Evolutionary conservation across 768 basidiomycete species (phyloP).

Genomic region (Phylloporus scabripes): DNA sequence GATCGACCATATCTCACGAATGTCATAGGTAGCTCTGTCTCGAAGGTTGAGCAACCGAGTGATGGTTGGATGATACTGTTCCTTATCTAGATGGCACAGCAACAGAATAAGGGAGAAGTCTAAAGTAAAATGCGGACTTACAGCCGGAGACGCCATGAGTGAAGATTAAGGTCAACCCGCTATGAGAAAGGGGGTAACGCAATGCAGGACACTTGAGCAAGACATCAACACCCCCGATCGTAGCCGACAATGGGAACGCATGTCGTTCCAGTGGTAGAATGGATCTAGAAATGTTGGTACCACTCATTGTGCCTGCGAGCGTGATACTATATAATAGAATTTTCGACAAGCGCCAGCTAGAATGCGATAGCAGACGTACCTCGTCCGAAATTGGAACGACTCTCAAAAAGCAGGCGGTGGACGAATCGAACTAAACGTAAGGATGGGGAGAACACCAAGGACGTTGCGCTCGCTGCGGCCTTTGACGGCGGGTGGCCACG

Average conservation of each 20-base stretch:
- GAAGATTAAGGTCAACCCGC: constrained; percentile 24
- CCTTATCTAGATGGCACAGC: constrained; percentile 19
- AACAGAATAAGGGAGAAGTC: not conserved
- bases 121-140: constrained; percentile 6
- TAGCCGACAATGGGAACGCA: constrained; percentile 12
- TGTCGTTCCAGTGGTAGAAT: constrained; percentile 15
- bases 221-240: constrained; percentile 11
- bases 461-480: not conserved
- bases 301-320: not conserved
- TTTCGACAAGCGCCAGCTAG: not conserved
- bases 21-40: constrained; percentile 10
- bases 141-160: constrained; percentile 26
- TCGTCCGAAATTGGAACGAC: not conserved
- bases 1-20: constrained; percentile 32
- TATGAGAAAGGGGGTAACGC: constrained; percentile 22
- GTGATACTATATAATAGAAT: not conserved
- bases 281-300: not conserved
- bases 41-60: constrained; percentile 13
- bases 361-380: not conserved
- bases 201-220: constrained; percentile 21
- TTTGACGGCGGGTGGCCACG: not conserved
- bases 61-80: constrained; percentile 23
- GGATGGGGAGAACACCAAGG: not conserved
- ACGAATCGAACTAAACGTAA: not conserved
- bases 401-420: not conserved